Conservation (phyloP, 805 yeast species). For the Nakazawaea wyomingensis region DNA sequence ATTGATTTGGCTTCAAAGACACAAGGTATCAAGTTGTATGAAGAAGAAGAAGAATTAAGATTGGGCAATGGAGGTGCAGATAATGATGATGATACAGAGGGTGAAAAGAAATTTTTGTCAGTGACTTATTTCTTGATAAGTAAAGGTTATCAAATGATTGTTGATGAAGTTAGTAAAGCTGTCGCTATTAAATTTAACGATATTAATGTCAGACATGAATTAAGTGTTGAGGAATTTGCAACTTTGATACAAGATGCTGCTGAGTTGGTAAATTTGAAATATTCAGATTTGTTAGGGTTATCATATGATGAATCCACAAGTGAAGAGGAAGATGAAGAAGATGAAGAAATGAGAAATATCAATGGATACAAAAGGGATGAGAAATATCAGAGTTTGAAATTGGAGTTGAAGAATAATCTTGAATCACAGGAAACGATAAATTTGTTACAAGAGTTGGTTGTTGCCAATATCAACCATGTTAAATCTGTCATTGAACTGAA, state of each 20-base stretch:
- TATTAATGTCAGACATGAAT: conserved; percentile 68
- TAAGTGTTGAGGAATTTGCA: conserved; percentile 59
- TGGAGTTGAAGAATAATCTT: conserved; percentile 26
- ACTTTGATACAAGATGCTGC: conserved; percentile 33
- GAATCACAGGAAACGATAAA: conserved; percentile 20
- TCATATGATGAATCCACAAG: conserved; percentile 16
- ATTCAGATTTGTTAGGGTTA: conserved; percentile 11
- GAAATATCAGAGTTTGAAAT: conserved; percentile 23
- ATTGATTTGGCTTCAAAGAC: conserved; percentile 56
- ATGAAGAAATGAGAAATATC: no score
- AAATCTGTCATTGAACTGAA: conserved; percentile 11
- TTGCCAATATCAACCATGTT: conserved; percentile 6
- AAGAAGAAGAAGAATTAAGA: conserved; percentile 16
- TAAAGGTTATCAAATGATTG: conserved; percentile 69
- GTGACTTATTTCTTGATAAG: conserved; percentile 93
- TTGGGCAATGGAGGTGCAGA: conserved; percentile 19
- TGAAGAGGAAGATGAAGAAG: conserved; percentile 10
- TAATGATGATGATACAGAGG: conserved; percentile 23
- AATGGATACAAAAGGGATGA: conserved; percentile 20
- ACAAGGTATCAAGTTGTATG: conserved; percentile 26
- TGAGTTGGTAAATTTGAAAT: conserved; percentile 21
- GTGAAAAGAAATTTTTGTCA: conserved; percentile 79
- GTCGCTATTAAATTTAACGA: conserved; percentile 58
- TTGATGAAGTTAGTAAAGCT: conserved; percentile 44
- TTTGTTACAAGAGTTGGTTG: conserved; percentile 32